These are phyloP conservation scores for Populus tremula DNA, from an alignment of 345 rosid genomes.

Conservation along the genomic window DNA sequence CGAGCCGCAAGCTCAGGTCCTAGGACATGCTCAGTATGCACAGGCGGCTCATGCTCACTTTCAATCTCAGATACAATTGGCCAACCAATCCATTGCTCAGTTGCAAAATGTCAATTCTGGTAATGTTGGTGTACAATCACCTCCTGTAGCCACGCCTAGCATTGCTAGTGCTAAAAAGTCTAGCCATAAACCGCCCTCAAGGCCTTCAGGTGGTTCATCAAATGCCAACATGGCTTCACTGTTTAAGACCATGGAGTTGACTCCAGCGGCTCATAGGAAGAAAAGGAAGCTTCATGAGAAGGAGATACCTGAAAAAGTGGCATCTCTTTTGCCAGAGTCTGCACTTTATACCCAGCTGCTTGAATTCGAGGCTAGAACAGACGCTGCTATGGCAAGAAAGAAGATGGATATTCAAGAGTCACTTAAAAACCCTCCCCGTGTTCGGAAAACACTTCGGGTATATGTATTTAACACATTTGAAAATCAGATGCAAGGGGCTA, in stretches of 20 bases:
- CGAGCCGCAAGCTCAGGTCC: slow-evolving; percentile 43
- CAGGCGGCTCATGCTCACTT: slow-evolving; percentile 31
- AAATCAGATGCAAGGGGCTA: slow-evolving; percentile 33
- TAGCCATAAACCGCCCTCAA: slow-evolving; percentile 49
- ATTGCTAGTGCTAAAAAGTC: slow-evolving; percentile 40
- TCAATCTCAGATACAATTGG: slow-evolving; percentile 26
- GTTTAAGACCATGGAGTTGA: slow-evolving; percentile 54
- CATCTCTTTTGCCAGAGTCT: slow-evolving; percentile 47
- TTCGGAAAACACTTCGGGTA: slow-evolving; percentile 45
- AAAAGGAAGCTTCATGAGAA: slow-evolving; percentile 47
- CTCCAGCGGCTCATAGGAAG: slow-evolving; percentile 46
- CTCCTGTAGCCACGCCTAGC: slow-evolving; percentile 40
- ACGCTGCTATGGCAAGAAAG: slow-evolving; percentile 50
- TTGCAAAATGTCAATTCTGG: slow-evolving; percentile 29
- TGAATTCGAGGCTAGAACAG: slow-evolving; percentile 52
- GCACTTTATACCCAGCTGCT: slow-evolving; percentile 51
- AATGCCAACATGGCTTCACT: slow-evolving; percentile 29
- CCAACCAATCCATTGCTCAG: slow-evolving; percentile 26
- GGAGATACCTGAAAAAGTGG: slow-evolving; percentile 52
- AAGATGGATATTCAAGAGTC: slow-evolving; percentile 47
- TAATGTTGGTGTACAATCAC: slow-evolving; percentile 28
- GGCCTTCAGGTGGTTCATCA: slow-evolving; percentile 39
- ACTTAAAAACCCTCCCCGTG: slow-evolving; percentile 42
- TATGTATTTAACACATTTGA: slow-evolving; percentile 51
- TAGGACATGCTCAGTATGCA: slow-evolving; percentile 36